Percentiles rank a stretch among this genome's conserved stretches.
These are phyloP conservation scores for Volvariella surrecta DNA, from an alignment of 1,284 basidiomycete genomes.

Conservation along the genomic window DNA sequence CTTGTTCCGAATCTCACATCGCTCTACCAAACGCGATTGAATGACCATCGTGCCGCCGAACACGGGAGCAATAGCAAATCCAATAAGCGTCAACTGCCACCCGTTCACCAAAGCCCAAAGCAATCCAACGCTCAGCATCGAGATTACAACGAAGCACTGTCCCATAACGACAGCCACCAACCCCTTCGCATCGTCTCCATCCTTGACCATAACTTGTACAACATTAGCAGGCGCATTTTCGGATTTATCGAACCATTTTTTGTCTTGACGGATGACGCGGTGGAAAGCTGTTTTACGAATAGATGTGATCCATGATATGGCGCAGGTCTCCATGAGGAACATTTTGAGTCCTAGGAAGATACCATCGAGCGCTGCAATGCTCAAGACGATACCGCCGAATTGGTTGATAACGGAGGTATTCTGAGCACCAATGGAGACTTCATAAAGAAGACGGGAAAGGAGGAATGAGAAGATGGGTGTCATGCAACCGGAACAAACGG, in stretches of 20 bases:
- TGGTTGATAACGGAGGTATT: slow-evolving; percentile 60
- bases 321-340: slow-evolving; percentile 68
- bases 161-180: slow-evolving; percentile 72
- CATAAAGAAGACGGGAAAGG: slow-evolving; percentile 75
- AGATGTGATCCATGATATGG: slow-evolving; percentile 68
- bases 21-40: slow-evolving; percentile 63
- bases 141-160: slow-evolving; percentile 62
- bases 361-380: slow-evolving; percentile 71
- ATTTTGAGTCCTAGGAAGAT: slow-evolving; percentile 67
- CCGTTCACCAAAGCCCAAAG: slow-evolving; percentile 84
- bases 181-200: slow-evolving; percentile 83
- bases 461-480: slow-evolving; percentile 91
- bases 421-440: slow-evolving; percentile 65
- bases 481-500: slow-evolving; percentile 68
- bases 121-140: slow-evolving; percentile 81
- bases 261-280: slow-evolving; percentile 76
- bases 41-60: slow-evolving; percentile 70
- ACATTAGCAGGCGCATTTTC: slow-evolving; percentile 58
- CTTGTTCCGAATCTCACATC: slow-evolving; percentile 79
- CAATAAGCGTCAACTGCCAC: slow-evolving; percentile 93
- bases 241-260: slow-evolving; percentile 79
- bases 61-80: slow-evolving; percentile 80
- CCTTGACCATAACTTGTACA: slow-evolving; percentile 82
- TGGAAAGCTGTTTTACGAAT: slow-evolving; percentile 56
- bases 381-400: slow-evolving; percentile 62